phyloP scores from a whole-genome alignment of 2,329 filamentous ascomycete species.

The Penicillium sp. region DNA sequence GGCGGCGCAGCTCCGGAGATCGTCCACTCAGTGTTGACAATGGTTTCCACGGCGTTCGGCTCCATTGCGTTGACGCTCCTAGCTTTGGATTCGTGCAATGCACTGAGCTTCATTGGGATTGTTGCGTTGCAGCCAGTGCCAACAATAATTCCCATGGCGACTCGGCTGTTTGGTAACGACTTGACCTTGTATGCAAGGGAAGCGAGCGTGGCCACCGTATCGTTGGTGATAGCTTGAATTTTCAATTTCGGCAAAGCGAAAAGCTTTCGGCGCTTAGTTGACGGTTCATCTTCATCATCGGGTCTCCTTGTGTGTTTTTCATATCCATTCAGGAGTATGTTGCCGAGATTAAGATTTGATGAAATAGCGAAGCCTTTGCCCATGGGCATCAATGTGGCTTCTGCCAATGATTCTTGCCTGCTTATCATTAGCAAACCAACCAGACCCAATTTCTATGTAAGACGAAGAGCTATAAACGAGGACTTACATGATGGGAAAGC shows the following conservation, averaged over 20 bases:
- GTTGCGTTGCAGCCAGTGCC: constrained; percentile 80
- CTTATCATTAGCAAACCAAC: constrained; percentile 13
- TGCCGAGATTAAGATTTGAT: constrained; percentile 52
- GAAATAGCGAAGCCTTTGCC: constrained; percentile 57
- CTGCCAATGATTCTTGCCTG: constrained; percentile 52
- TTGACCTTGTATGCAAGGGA: constrained; percentile 71
- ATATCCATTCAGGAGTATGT: constrained; percentile 54
- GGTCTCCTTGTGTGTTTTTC: constrained; percentile 48
- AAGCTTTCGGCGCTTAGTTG: constrained; percentile 45
- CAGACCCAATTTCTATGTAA: neutral
- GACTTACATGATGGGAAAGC: constrained; percentile 50
- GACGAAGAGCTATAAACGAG: neutral
- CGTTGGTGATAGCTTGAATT: constrained; percentile 75
- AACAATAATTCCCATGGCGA: constrained; percentile 75
- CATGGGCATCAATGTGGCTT: constrained; percentile 56
- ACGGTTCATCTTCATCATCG: constrained; percentile 40
- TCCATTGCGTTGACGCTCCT: constrained; percentile 46
- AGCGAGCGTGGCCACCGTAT: constrained; percentile 73
- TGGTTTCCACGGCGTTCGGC: constrained; percentile 59
- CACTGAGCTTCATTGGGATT: constrained; percentile 63
- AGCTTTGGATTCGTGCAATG: constrained; percentile 62
- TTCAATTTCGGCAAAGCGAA: constrained; percentile 60
- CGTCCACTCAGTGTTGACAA: constrained; percentile 81
- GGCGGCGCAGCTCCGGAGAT: constrained; percentile 71
- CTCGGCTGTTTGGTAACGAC: constrained; percentile 58